phyloP scores from a whole-genome alignment of 2,329 filamentous ascomycete species.

The Verticillium dahliae region DNA sequence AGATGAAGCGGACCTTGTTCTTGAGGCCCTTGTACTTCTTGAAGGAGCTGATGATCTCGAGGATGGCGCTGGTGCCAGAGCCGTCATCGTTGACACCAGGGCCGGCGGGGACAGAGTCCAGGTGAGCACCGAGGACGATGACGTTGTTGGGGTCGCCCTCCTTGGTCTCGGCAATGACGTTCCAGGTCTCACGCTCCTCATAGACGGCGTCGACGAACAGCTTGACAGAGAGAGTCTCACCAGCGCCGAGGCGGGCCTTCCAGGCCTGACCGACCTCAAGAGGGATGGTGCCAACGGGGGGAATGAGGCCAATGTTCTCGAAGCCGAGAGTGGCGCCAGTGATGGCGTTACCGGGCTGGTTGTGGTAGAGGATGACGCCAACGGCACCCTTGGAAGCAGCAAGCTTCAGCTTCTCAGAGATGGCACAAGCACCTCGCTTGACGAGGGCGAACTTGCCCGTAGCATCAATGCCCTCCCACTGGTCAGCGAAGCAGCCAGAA shows the following conservation, averaged over 20 bases:
- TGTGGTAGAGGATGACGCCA: constrained; percentile 55
- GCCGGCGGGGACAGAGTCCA: constrained; percentile 31
- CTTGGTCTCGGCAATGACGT: constrained; percentile 36
- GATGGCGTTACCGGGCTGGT: constrained; percentile 36
- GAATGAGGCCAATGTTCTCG: constrained; percentile 25
- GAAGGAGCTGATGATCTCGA: constrained; percentile 30
- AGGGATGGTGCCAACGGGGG: constrained; percentile 30
- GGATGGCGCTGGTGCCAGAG: constrained; percentile 27
- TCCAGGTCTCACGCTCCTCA: constrained; percentile 30
- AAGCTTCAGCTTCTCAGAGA: constrained; percentile 35
- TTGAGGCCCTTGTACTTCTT: constrained; percentile 28
- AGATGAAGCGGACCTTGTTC: constrained; percentile 36
- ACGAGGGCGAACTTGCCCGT: constrained; percentile 36
- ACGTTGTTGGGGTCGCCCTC: constrained; percentile 34
- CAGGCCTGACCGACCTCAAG: constrained; percentile 28
- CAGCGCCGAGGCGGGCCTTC: constrained; percentile 22
- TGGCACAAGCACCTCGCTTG: constrained; percentile 35
- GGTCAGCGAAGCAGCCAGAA: constrained; percentile 32
- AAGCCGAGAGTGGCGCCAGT: constrained; percentile 47
- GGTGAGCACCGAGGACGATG: constrained; percentile 33
- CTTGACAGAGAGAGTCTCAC: constrained; percentile 24
- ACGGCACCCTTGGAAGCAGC: constrained; percentile 34
- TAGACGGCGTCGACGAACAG: constrained; percentile 29
- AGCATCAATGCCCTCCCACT: constrained; percentile 37
- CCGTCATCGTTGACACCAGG: constrained; percentile 35